Percentiles rank a stretch among this genome's conserved stretches.
These are phyloP conservation scores for Melaleuca quinquenervia DNA, from an alignment of 345 rosid genomes.

Conservation along the genomic window DNA sequence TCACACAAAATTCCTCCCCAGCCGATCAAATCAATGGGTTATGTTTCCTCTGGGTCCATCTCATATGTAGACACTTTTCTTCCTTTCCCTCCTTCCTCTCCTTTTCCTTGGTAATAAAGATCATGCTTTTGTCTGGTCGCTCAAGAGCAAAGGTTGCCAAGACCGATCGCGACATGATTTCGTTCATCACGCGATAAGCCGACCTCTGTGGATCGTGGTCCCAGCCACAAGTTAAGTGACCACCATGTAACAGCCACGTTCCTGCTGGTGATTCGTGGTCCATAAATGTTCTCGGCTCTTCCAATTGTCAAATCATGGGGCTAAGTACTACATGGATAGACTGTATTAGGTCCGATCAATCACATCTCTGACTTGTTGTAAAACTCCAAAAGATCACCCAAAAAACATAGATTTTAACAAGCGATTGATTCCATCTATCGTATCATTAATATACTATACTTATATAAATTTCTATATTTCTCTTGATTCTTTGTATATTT, in stretches of 20 bases:
- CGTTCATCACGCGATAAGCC: not conserved
- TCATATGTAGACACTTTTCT: not conserved
- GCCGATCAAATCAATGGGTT: not conserved
- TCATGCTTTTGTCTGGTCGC: not conserved
- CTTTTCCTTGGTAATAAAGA: not conserved
- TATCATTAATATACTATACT: not conserved
- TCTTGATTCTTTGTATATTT: not conserved
- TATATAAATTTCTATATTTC: not conserved
- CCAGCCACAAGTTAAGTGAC: not conserved
- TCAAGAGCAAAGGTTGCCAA: not conserved
- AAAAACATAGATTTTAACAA: too few relatives aligned
- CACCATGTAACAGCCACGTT: not conserved
- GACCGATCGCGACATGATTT: not conserved
- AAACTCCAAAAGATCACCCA: not conserved
- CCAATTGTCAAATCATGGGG: not conserved
- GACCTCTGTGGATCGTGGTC: not conserved
- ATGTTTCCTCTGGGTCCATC: not conserved
- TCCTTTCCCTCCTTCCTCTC: not conserved
- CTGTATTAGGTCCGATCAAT: not conserved
- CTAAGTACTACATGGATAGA: not conserved
- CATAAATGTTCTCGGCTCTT: not conserved
- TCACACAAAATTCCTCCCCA: not conserved
- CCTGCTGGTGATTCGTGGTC: not conserved
- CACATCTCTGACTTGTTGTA: rapidly evolving
- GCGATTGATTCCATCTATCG: not conserved